A percentile compares a stretch with the other conserved stretches of the same genome.
These are phyloP conservation scores for Kwoniella dendrophila DNA, from an alignment of 768 basidiomycete species.

Conservation along the genomic window DNA sequence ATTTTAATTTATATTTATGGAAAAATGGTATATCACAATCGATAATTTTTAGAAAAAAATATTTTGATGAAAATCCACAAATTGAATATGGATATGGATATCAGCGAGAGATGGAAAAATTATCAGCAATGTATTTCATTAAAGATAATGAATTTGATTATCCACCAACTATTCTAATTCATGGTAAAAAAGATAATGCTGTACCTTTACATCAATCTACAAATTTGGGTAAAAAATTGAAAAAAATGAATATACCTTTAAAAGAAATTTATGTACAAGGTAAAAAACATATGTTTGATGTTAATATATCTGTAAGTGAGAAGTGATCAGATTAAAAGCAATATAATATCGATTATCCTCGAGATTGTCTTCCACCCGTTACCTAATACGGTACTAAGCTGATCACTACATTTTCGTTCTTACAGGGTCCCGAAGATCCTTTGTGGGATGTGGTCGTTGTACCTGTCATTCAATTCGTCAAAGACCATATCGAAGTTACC, in stretches of 20 bases:
- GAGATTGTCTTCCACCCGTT: too few species aligned
- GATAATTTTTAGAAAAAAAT: slow-evolving; percentile 8
- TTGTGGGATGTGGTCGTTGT: slow-evolving; percentile 18
- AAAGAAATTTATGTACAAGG: slow-evolving; percentile 10
- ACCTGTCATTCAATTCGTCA: slow-evolving; percentile 14
- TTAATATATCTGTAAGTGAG: slow-evolving; percentile 18
- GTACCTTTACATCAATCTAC: slow-evolving; percentile 5
- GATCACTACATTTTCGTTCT: too few species aligned
- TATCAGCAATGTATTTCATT: slow-evolving; percentile 1
- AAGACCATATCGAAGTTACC: too few species aligned
- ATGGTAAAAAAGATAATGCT: slow-evolving; percentile 12
- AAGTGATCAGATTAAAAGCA: too few species aligned
- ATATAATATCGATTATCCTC: too few species aligned
- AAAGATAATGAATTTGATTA: slow-evolving; percentile 3
- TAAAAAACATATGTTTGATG: slow-evolving; percentile 20
- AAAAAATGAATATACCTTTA: slow-evolving; percentile 6
- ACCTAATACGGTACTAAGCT: background rate
- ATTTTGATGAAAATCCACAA: slow-evolving; percentile 3
- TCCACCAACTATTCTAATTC: slow-evolving; percentile 10
- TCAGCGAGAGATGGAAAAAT: background rate
- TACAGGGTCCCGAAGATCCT: slow-evolving; percentile 10
- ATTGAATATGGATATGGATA: too few species aligned
- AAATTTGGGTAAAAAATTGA: slow-evolving; percentile 12
- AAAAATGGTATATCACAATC: too few species aligned
- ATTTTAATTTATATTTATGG: too few species aligned